phyloP scores from a whole-genome alignment of 2,329 filamentous ascomycete species.

The Alternaria brassicae region DNA sequence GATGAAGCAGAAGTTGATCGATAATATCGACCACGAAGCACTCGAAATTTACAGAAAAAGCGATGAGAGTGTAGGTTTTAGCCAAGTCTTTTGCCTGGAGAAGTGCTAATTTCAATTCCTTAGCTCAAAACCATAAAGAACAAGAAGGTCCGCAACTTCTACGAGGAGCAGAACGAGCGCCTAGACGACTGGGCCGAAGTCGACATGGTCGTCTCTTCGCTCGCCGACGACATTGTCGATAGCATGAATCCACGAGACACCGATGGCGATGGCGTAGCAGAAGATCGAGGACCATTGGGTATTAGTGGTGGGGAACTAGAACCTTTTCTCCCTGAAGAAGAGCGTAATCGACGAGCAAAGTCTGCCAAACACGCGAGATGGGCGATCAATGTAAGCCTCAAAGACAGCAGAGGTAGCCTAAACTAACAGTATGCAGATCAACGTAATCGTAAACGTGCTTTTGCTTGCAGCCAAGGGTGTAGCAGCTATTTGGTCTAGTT shows the following conservation, averaged over 20 bases:
- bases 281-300: slow-evolving; percentile 61
- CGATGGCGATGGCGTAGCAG: slow-evolving; percentile 63
- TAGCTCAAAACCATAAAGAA: slow-evolving; percentile 62
- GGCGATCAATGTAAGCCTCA: slow-evolving; percentile 60
- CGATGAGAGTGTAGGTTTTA: slow-evolving; percentile 53
- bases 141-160: slow-evolving; percentile 60
- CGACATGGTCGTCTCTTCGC: slow-evolving; percentile 62
- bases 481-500: slow-evolving; percentile 63
- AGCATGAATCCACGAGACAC: slow-evolving; percentile 64
- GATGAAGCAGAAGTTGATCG: slow-evolving; percentile 59
- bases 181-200: slow-evolving; percentile 67
- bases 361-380: slow-evolving; percentile 60
- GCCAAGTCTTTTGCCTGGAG: neutral
- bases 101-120: neutral
- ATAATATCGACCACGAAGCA: slow-evolving; percentile 55
- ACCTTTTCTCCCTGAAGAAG: slow-evolving; percentile 63
- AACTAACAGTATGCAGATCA: slow-evolving; percentile 53
- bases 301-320: slow-evolving; percentile 59
- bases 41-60: slow-evolving; percentile 61
- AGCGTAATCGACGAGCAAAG: slow-evolving; percentile 57
- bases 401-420: neutral
- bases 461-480: slow-evolving; percentile 64
- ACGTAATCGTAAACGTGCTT: slow-evolving; percentile 66
- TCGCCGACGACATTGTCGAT: slow-evolving; percentile 67
- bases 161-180: slow-evolving; percentile 61